Percentiles rank a stretch among this genome's conserved stretches.
phyloP scores from a whole-genome alignment of 2,329 filamentous ascomycete genomes.

The Cytospora piceicola region DNA sequence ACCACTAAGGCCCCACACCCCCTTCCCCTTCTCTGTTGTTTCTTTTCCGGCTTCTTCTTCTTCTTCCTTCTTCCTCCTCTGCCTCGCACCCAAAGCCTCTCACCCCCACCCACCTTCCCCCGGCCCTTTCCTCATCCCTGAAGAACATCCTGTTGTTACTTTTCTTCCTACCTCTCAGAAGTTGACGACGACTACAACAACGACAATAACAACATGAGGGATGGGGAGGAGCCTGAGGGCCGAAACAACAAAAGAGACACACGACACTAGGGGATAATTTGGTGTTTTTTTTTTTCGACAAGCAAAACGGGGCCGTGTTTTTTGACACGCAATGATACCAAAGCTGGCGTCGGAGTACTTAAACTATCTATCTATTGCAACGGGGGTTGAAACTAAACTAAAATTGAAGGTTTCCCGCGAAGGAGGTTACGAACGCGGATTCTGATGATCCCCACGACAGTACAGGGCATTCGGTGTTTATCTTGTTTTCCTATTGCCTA shows the following conservation, averaged over 20 bases:
- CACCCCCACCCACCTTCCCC: neutral
- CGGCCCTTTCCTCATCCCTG: too few relatives aligned
- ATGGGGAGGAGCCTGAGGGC: too few relatives aligned
- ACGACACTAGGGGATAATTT: neutral
- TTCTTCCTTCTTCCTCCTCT: too few relatives aligned
- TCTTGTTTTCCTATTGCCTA: too few relatives aligned
- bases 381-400: neutral
- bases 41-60: too few relatives aligned
- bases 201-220: neutral
- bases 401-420: neutral
- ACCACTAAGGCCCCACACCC: conserved; percentile 21
- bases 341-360: conserved; percentile 7
- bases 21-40: too few relatives aligned
- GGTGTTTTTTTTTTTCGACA: neutral
- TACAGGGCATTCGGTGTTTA: too few relatives aligned
- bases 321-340: neutral
- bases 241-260: too few relatives aligned
- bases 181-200: neutral
- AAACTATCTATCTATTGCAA: neutral
- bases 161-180: neutral
- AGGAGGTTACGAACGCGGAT: neutral
- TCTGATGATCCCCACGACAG: neutral
- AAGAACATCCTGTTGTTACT: too few relatives aligned
- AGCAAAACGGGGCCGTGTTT: neutral
- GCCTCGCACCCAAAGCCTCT: too few relatives aligned